Evolutionary conservation across 768 basidiomycete genomes (phyloP), one percentile per base, ranked within the genome.

Genomic region (Lanmaoa pseudosensibilis): DNA sequence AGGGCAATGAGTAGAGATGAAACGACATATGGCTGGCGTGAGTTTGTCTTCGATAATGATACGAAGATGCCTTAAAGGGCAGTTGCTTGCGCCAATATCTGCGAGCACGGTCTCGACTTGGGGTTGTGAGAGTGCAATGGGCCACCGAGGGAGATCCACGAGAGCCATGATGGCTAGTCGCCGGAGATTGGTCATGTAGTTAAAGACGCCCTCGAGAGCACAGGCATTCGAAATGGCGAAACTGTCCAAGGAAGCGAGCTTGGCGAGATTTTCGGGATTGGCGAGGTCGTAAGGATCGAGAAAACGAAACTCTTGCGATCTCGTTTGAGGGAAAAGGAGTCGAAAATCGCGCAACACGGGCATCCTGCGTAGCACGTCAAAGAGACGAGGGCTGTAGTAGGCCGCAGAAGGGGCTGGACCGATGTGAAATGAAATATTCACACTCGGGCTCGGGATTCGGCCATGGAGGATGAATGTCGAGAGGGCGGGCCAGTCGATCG

Each of bases 201-300:
- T 69, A 7, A 73, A 63, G 38, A 73, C 49, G 18, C 71, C 72
- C 0, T 65, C 50, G 23, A 73, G 66, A 33, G 34, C 52, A 50
- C 72, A 73, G 41, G 73, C 72, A 25, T 74, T 74, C 7, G 73
- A 74, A 19, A 74, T 65, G 39, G 72, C 71, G 38, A 73, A 73
- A 32, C 65, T 73, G 18, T 73, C 67, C 21, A 73, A 32, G 33
- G 73, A 73, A 13, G 73, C 72, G 7, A 72, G 67, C 33, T 73
- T 72, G 36, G 57, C 60, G 1, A 62, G n/a, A 36, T 65, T 64
- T 30, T 60, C 54, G 1, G 61, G 66, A 32, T 67, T 47, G 25
- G 70, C 47, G 15, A 65, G 50, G 45, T 52, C 38, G 38, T 57
- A 53, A 18, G 49, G 46, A 39, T 71, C 72, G 39, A 73, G 68